Base-by-base conservation (phyloP, 2,329 filamentous ascomycete species). In the Clathrospora elynae region DNA sequence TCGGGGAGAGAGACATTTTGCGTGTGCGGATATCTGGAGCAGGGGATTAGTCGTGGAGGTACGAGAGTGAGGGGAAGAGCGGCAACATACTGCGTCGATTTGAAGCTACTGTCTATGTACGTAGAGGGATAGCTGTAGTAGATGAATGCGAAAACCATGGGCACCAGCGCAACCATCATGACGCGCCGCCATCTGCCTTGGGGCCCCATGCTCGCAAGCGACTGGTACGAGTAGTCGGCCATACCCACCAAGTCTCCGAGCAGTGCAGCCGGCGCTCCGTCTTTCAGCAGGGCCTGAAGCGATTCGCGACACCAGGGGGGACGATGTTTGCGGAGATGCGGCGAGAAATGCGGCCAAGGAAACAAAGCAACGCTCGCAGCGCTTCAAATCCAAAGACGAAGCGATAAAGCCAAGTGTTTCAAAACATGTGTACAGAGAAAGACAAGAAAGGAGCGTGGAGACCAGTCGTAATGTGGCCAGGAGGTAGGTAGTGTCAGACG, bases 151-250 rank as follows among this genome's bases (percentile, higher is more conserved):
- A 60, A 43, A 11, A 59, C 40, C 51, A 68, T 62, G 34, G 65
- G 66, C 12, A 68, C 46, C 38, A 60, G 35, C 22, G 65, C 53
- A 31, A 68, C 52, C 19, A 67, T 33, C 45, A 70, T 46, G 4
- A 65, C 55, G 35, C 65, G 62, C 40, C 66, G 64, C 63, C 65
- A 69, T 41, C 65, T 55, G 12, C 56, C 64, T 36, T 68, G 65
- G 12, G 64, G 65, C 8, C 64, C 62, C 51, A 69, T 58, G 46
- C 57, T 66, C 11, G 54, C 55, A 28, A 67, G 52, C 26, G 59
- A 53, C 33, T 62, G 51, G 53, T 66, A 67, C 34, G 59, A 57
- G 55, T 60, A 62, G 36, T 63, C 59, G 38, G 50, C 40, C 48
- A 59, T 57, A 11, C 44, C 36, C 42, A 42, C 47, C 38, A 35